Conservation (phyloP, 257 asterid genomes). For the Salvia splendens region DNA sequence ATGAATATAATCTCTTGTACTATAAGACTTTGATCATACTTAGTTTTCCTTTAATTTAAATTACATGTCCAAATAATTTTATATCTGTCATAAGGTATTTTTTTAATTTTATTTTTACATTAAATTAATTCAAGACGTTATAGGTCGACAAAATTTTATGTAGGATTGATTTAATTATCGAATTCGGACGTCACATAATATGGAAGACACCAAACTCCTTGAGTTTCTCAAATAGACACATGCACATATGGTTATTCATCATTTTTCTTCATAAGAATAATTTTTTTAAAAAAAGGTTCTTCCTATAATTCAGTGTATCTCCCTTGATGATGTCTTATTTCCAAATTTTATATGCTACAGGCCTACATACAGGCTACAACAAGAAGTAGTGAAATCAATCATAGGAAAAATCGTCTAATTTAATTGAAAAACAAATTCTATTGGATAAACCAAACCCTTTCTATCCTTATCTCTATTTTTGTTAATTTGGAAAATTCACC, state of each 20-base stretch:
- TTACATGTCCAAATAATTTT: not conserved
- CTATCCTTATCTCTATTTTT: slow-evolving; percentile 18
- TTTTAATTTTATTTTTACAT: not conserved
- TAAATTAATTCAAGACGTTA: not conserved
- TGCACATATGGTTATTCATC: not conserved
- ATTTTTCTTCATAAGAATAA: not conserved
- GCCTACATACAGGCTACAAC: too few relatives aligned
- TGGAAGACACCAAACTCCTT: not conserved
- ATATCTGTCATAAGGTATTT: not conserved
- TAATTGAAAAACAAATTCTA: slow-evolving; percentile 14
- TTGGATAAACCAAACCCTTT: not conserved
- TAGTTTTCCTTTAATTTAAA: not conserved
- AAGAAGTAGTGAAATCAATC: not conserved
- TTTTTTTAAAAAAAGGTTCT: not conserved
- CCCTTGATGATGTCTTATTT: not conserved
- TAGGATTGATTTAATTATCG: not conserved
- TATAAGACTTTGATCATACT: not conserved
- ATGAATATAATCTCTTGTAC: not conserved
- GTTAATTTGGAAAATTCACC: slow-evolving; percentile 27
- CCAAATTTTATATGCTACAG: not conserved
- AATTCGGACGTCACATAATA: not conserved
- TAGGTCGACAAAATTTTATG: not conserved
- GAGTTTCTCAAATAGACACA: not conserved
- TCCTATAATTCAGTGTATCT: not conserved
- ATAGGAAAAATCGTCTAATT: slow-evolving; percentile 7